Conservation (phyloP, 139 green algal species). For the Bryopsis sp. region DNA sequence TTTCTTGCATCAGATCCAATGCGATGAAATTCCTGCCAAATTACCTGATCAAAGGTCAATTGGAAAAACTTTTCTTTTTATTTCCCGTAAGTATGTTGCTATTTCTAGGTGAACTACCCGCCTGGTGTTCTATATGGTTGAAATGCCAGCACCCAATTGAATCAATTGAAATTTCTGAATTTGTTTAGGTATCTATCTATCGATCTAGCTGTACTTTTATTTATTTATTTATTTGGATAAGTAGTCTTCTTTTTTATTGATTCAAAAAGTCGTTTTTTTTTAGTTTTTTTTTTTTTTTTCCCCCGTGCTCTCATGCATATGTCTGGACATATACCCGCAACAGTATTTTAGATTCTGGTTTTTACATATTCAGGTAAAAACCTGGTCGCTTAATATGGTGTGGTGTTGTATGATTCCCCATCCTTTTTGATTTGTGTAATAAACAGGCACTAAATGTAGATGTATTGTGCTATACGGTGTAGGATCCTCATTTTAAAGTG, state of each 20-base stretch:
- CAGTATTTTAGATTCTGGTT: background rate
- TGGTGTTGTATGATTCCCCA: background rate
- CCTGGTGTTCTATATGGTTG: background rate
- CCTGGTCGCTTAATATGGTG: background rate
- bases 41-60: slow-evolving; percentile 90
- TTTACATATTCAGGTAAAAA: background rate
- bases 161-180: background rate
- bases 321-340: background rate
- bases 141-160: background rate
- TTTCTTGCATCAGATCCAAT: slow-evolving; percentile 78
- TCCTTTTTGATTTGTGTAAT: background rate
- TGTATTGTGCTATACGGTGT: slow-evolving; percentile 14
- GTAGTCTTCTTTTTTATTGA: too few species aligned
- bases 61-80: slow-evolving; percentile 97
- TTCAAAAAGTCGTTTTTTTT: background rate
- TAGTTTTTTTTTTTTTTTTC: background rate
- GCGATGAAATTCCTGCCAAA: slow-evolving; percentile 91
- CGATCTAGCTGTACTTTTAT: background rate
- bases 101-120: background rate
- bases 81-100: slow-evolving; percentile 70
- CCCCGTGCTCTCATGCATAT: background rate
- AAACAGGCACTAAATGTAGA: background rate
- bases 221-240: too few species aligned
- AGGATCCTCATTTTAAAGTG: slow-evolving; percentile 86
- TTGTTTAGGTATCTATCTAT: background rate